Evolutionary conservation across 192 early-diverging fungal species (phyloP), one percentile per base, ranked within the genome.

Genomic region (Mortierella claussenii): DNA sequence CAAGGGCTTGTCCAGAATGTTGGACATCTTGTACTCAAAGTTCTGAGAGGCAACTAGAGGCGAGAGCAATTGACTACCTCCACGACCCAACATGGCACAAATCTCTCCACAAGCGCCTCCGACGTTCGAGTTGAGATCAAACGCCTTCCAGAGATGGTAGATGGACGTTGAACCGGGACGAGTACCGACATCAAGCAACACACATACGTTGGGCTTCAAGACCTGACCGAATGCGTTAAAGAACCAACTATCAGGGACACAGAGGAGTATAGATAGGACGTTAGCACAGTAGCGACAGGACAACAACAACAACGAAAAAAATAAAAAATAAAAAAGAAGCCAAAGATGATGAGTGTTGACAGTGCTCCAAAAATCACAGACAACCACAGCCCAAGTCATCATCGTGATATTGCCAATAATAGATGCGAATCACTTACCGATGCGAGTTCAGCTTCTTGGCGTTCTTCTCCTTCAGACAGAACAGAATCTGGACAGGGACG

Each of bases 391-490:
- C n/a, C n/a, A n/a, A 56, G 64, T 46, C 46, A 20, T 33, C 26
- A 42, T 4, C 23, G 5, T 23, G 2, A 27, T 7, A 11, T 20
- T 12, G 17, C 37, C 37, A 55, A 46, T 55, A 55, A 65, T 65
- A 55, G 43, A 50, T 50, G n/a, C 15, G 12, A 12, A 20, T 12
- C 50, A 15, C 94, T 92, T 74, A 89, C 52, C 96, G 83, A 81
- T 91, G 89, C 27, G 87, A 91, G 58, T 92, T 96, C 70, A 96
- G 91, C 79, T 96, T 96, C 78, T 95, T 96, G 59, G 89, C 89
- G 68, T 96, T 96, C 82, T 95, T 93, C 80, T 96, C 95, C 78
- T 96, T 96, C 9, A 96, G 80, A 81, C 92, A 91, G 78, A 96
- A 96, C 31, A 96, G 78, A 23, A 89, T 83, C 81, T 95, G 94